A percentile compares a stretch with the other conserved stretches of the same genome.
Conservation (phyloP, 2,329 filamentous ascomycete genomes). For the Cephalotrichum gorgonifer region DNA sequence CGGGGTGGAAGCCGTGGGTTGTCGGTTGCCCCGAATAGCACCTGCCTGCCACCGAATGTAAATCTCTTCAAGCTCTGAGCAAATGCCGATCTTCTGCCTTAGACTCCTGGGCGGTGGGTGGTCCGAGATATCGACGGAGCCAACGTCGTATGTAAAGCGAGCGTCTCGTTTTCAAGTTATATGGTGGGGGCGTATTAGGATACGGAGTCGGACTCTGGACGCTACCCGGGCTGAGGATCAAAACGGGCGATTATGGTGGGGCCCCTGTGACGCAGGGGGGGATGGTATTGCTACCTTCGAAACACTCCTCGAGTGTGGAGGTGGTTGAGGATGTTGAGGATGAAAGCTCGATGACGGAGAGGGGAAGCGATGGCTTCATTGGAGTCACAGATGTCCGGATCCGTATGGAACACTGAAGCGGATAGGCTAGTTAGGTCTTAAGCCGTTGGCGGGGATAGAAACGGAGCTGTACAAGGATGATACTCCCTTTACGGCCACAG, state of each 20-base stretch:
- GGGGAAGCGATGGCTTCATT: neutral
- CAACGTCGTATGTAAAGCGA: conserved; percentile 69
- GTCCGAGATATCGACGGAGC: conserved; percentile 30
- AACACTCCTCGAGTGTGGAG: neutral
- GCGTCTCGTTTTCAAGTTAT: conserved; percentile 66
- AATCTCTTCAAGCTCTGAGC: too few relatives aligned
- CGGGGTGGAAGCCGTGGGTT: too few relatives aligned
- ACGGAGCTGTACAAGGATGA: too few relatives aligned
- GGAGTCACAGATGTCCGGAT: neutral
- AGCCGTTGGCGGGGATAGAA: neutral
- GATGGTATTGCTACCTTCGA: neutral
- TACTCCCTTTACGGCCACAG: too few relatives aligned
- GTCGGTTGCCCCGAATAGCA: too few relatives aligned
- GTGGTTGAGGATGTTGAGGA: neutral
- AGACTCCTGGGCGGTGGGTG: neutral
- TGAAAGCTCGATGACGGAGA: neutral
- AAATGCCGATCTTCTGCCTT: too few relatives aligned
- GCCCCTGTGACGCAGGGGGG: neutral
- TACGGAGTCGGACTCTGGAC: neutral
- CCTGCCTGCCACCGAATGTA: too few relatives aligned
- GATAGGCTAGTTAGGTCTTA: neutral
- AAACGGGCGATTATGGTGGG: neutral
- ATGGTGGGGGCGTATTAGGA: conserved; percentile 19
- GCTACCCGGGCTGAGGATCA: neutral
- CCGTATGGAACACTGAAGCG: neutral